Evolutionary conservation across 441 rosid species (phyloP).

Genomic region (Pelargonium fulgidum): DNA sequence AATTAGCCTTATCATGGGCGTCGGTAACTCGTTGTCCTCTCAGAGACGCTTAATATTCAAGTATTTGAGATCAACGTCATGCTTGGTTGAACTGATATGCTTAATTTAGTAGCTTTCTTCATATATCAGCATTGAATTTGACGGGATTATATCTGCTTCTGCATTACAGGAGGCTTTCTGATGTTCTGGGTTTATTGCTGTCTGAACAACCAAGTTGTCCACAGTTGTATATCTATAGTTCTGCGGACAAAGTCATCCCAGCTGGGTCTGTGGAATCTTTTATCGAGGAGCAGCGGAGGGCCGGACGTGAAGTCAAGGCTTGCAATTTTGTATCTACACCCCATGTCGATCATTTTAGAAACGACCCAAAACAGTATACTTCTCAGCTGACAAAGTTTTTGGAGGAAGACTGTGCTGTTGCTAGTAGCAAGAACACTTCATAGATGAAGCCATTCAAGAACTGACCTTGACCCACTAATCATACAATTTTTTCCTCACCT

Average conservation of each 20-base stretch:
- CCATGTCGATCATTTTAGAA: constrained; percentile 92
- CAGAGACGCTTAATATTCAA: too few relatives aligned
- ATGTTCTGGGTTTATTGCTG: constrained; percentile 54
- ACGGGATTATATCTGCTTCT: background rate
- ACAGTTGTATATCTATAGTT: constrained; percentile 86
- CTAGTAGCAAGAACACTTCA: constrained; percentile 34
- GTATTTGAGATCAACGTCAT: too few relatives aligned
- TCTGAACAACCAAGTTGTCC: constrained; percentile 82
- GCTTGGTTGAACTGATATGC: too few relatives aligned
- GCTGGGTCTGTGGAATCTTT: constrained; percentile 70
- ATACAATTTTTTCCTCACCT: too few relatives aligned
- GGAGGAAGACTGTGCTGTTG: constrained; percentile 51
- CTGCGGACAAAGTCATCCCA: constrained; percentile 92
- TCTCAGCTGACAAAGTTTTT: constrained; percentile 69
- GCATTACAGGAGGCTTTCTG: constrained; percentile 67
- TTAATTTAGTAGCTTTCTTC: too few relatives aligned
- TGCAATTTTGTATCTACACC: constrained; percentile 94
- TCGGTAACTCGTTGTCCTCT: too few relatives aligned
- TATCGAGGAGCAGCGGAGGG: constrained; percentile 64
- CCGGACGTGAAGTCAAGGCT: constrained; percentile 70
- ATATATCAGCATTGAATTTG: too few relatives aligned
- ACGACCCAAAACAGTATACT: constrained; percentile 69
- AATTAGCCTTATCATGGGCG: too few relatives aligned
- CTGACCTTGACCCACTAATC: constrained; percentile 1
- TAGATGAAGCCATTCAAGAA: background rate